Percentiles rank a stretch among this genome's conserved stretches.
Conservation (phyloP, 331 rosid genomes). For the Erythrophleum ivorense region DNA sequence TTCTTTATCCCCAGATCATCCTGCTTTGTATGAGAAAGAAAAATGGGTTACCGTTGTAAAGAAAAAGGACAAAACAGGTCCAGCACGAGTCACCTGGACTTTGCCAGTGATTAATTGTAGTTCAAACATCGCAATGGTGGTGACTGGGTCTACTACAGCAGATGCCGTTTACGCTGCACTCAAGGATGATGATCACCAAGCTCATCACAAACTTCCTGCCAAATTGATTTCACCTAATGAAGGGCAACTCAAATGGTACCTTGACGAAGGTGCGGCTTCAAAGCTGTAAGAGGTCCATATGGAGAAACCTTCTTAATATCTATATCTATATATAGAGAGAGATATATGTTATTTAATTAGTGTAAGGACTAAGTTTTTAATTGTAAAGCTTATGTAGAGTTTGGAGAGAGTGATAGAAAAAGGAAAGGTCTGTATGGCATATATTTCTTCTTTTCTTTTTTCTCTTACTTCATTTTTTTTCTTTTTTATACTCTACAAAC, state of each 20-base stretch:
- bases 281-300: constrained; percentile 55
- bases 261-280: constrained; percentile 86
- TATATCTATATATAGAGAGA: not conserved
- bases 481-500: no score
- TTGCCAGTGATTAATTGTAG: constrained; percentile 79
- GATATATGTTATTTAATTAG: no score
- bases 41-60: constrained; percentile 78
- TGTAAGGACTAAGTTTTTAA: no score
- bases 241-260: constrained; percentile 79
- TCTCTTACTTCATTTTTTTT: no score
- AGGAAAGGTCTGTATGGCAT: no score
- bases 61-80: constrained; percentile 40
- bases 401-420: no score
- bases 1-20: constrained; percentile 87
- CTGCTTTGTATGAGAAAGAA: constrained; percentile 65
- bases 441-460: no score
- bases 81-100: constrained; percentile 70
- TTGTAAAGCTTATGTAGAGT: no score
- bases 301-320: no score
- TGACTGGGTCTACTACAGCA: constrained; percentile 69
- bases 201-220: no score
- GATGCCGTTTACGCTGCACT: constrained; percentile 67
- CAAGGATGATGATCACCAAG: constrained; percentile 29
- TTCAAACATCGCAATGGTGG: constrained; percentile 69
- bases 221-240: constrained; percentile 57